Evolutionary conservation across 1,139 yeast species (phyloP).

Genomic region (Hanseniaspora uvarum): DNA sequence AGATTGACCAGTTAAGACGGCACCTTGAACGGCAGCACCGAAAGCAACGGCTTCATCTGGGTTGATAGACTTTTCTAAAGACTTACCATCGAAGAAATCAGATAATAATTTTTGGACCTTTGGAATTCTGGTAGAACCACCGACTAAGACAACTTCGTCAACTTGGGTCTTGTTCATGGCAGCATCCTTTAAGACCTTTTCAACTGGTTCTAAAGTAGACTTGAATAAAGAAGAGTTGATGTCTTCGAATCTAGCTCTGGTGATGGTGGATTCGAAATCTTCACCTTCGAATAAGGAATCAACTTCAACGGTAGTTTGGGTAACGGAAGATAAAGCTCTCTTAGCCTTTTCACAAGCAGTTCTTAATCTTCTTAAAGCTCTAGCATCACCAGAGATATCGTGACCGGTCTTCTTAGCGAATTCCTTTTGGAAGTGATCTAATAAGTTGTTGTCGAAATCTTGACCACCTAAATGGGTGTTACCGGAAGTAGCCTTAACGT

Average conservation of each 20-base stretch:
- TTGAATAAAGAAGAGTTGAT: constrained; percentile 91
- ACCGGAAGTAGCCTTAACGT: constrained; percentile 99
- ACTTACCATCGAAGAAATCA: constrained; percentile 97
- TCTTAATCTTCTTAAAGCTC: constrained; percentile 97
- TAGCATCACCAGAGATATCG: constrained; percentile 83
- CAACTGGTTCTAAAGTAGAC: constrained; percentile 94
- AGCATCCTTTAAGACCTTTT: constrained; percentile 93
- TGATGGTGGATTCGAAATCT: constrained; percentile 90
- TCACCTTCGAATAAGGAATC: constrained; percentile 95
- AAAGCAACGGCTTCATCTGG: constrained; percentile 98
- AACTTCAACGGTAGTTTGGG: constrained; percentile 93
- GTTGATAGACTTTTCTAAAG: constrained; percentile 91
- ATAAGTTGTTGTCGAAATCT: constrained; percentile 95
- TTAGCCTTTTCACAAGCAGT: constrained; percentile 99
- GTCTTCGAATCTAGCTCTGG: constrained; percentile 99
- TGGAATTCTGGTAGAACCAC: constrained; percentile 99
- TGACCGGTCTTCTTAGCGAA: constrained; percentile 95
- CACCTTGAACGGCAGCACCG: constrained; percentile 99
- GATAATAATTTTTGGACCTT: constrained; percentile 94
- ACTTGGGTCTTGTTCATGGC: constrained; percentile 80
- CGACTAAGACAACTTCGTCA: constrained; percentile 94
- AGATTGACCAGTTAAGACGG: constrained; percentile 95
- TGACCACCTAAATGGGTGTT: constrained; percentile 99
- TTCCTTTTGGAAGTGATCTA: constrained; percentile 86
- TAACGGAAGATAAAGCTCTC: constrained; percentile 95